Evolutionary conservation across 2,329 filamentous ascomycete species (phyloP).

Genomic region (Leptographium lundbergii): DNA sequence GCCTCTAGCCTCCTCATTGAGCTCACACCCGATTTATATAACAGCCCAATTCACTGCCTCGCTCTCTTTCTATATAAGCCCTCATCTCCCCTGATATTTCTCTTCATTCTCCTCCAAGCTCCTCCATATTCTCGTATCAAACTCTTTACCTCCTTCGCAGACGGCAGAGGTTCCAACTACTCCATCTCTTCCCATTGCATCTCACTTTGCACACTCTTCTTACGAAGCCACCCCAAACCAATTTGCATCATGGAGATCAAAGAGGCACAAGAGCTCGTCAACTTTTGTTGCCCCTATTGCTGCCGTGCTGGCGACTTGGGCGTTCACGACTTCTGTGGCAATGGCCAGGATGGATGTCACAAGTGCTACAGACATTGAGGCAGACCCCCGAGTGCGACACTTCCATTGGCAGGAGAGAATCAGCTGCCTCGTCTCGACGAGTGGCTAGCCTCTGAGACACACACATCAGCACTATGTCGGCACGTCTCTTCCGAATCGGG

Average conservation of each 20-base stretch:
- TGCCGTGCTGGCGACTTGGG: slow-evolving; percentile 37
- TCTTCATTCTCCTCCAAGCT: neutral
- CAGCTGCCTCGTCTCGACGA: neutral
- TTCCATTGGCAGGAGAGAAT: neutral
- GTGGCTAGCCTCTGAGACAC: neutral
- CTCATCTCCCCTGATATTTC: neutral
- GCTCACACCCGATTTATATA: neutral
- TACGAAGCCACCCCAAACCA: neutral
- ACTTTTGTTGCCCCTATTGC: slow-evolving; percentile 38
- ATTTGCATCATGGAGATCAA: slow-evolving; percentile 26
- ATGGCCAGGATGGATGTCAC: slow-evolving; percentile 26
- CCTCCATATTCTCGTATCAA: neutral
- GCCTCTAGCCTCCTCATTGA: neutral
- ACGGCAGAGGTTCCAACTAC: neutral
- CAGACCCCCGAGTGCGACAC: neutral
- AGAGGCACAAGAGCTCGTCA: slow-evolving; percentile 30
- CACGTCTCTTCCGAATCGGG: neutral
- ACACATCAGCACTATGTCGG: neutral
- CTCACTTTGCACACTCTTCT: neutral
- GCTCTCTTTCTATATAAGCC: neutral
- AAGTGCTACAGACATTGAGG: slow-evolving; percentile 23
- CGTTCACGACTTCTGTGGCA: slow-evolving; percentile 36
- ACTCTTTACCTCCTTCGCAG: neutral
- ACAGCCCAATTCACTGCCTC: neutral
- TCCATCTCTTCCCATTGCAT: neutral